Percentiles rank a stretch among this genome's conserved stretches.
Evolutionary conservation across 73 alveolate genomes (phyloP).

Genomic region (Paramecium primaurelia): DNA sequence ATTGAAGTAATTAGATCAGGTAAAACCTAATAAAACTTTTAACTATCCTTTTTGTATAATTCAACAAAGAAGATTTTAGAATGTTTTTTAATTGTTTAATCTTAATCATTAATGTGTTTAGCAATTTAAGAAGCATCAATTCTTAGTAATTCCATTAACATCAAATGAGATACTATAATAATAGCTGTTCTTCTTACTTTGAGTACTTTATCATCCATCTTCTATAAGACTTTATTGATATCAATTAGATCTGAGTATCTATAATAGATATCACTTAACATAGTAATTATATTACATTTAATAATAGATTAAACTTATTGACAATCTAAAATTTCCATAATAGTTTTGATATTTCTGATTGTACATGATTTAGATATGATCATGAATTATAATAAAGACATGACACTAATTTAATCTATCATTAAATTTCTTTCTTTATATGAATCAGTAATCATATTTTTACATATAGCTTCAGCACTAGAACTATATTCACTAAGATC

Average conservation of each 20-base stretch:
- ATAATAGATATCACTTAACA: not conserved
- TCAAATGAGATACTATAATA: not conserved
- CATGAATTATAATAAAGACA: not conserved
- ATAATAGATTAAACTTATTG: not conserved
- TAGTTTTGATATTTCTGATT: not conserved
- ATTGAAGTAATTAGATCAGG: not conserved
- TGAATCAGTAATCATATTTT: not conserved
- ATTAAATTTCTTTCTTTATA: not conserved
- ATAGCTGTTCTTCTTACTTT: slow-evolving; percentile 13
- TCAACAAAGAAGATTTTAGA: not conserved
- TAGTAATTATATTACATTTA: not conserved
- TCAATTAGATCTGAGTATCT: not conserved
- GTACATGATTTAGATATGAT: not conserved
- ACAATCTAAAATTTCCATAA: not conserved
- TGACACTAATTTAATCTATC: not conserved
- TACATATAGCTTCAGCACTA: not conserved
- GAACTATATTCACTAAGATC: not conserved
- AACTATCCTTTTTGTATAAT: not conserved
- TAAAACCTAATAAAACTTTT: not conserved
- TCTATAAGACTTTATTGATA: not conserved
- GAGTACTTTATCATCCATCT: not conserved
- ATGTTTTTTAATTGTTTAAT: not conserved
- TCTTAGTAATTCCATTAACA: not conserved
- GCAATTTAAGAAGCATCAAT: not conserved
- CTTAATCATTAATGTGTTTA: not conserved